Evolutionary conservation across 2,329 filamentous ascomycete genomes (phyloP).

Genomic region (Tolypocladium cylindrosporum): DNA sequence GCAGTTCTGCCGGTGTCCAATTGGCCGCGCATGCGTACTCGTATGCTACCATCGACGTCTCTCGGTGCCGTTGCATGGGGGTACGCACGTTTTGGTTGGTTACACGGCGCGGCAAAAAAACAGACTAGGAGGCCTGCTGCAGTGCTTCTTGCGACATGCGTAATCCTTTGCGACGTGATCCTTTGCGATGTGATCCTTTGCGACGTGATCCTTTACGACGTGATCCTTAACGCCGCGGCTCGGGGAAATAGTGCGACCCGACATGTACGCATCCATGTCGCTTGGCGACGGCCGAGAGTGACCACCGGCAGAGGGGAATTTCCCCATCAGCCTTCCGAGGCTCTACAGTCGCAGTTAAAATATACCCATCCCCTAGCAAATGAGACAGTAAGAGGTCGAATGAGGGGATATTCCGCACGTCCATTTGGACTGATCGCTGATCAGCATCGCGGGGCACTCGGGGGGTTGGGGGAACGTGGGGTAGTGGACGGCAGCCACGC

Average conservation of each 20-base stretch:
- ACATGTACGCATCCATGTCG: neutral
- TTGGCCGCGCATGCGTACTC: neutral
- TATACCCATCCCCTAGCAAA: neutral
- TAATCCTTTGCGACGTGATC: neutral
- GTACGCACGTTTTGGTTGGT: neutral
- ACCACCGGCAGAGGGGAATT: too few relatives aligned
- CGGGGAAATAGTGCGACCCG: neutral
- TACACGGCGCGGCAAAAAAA: neutral
- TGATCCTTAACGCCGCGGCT: neutral
- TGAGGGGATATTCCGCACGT: neutral
- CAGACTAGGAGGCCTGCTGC: neutral
- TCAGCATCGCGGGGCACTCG: neutral
- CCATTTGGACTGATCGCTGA: neutral
- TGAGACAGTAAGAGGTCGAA: neutral
- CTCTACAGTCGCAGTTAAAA: neutral
- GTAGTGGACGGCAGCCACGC: neutral
- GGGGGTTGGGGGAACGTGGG: neutral
- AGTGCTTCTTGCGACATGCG: neutral
- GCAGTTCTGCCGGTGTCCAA: neutral
- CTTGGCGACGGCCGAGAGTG: neutral
- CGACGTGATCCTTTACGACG: too few relatives aligned
- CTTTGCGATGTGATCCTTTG: neutral
- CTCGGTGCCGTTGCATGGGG: neutral
- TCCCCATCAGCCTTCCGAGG: too few relatives aligned
- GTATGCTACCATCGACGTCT: neutral